A percentile compares a stretch with the other conserved stretches of the same genome.
These are phyloP conservation scores for Fusarium sp. DNA, from an alignment of 2,329 filamentous ascomycete genomes.

Conservation along the genomic window DNA sequence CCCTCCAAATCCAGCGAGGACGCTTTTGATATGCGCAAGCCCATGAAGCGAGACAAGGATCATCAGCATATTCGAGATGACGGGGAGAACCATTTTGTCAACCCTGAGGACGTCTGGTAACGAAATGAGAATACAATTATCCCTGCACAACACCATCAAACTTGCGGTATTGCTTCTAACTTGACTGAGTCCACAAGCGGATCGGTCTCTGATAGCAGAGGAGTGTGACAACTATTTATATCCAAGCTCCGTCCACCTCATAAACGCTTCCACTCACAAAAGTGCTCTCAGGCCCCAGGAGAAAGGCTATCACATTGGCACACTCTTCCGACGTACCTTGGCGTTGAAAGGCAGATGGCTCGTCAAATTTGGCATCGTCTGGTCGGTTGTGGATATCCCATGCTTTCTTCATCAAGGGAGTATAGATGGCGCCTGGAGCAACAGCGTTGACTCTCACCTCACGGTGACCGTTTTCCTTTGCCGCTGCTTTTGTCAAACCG, in stretches of 20 bases:
- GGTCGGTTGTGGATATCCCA: slow-evolving; percentile 52
- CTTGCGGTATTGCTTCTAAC: neutral
- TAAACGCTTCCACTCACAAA: slow-evolving; percentile 56
- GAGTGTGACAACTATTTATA: slow-evolving; percentile 35
- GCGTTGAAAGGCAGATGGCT: slow-evolving; percentile 57
- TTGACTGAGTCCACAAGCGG: neutral
- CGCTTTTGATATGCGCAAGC: slow-evolving; percentile 97
- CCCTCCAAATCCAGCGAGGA: slow-evolving; percentile 77
- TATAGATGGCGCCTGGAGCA: slow-evolving; percentile 62
- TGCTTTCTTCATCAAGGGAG: slow-evolving; percentile 60
- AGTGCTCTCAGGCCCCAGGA: slow-evolving; percentile 52
- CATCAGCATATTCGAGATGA: slow-evolving; percentile 81
- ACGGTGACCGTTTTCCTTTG: slow-evolving; percentile 55
- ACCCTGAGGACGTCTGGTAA: slow-evolving; percentile 87
- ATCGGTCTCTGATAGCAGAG: neutral
- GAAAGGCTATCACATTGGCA: slow-evolving; percentile 51
- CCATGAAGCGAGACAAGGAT: slow-evolving; percentile 82
- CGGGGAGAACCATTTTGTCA: slow-evolving; percentile 82
- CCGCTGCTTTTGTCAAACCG: slow-evolving; percentile 53
- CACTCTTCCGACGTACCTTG: slow-evolving; percentile 57
- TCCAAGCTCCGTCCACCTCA: slow-evolving; percentile 59
- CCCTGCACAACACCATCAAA: slow-evolving; percentile 58
- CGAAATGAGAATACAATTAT: slow-evolving; percentile 8
- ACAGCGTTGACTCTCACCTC: slow-evolving; percentile 61
- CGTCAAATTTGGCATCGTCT: slow-evolving; percentile 55